A percentile compares a stretch with the other conserved stretches of the same genome.
phyloP scores from a whole-genome alignment of 768 basidiomycete species.

The Suillus plorans region DNA sequence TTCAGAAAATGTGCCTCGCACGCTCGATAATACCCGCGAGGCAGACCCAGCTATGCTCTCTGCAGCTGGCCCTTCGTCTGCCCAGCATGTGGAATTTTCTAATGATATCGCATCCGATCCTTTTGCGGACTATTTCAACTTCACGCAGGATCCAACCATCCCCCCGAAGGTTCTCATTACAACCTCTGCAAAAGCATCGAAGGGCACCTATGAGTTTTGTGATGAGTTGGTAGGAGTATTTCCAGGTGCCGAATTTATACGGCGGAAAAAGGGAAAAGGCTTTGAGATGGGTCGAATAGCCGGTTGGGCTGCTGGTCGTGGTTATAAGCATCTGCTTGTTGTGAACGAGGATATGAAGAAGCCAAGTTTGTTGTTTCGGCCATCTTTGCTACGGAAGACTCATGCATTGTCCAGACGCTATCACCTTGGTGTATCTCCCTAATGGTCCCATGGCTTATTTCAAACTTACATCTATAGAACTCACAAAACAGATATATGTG shows the following conservation, averaged over 20 bases:
- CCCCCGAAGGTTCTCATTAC: constrained; percentile 91
- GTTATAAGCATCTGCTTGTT: constrained; percentile 85
- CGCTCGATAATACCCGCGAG: constrained; percentile 91
- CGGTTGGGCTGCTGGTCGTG: constrained; percentile 87
- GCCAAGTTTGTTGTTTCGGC: constrained; percentile 64
- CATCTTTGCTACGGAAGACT: constrained; percentile 4
- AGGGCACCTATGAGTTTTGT: constrained; percentile 87
- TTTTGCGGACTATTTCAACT: constrained; percentile 75
- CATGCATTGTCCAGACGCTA: constrained; percentile 62
- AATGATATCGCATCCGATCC: constrained; percentile 73
- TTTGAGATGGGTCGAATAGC: constrained; percentile 91
- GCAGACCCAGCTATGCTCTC: constrained; percentile 55
- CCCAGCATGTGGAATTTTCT: constrained; percentile 56
- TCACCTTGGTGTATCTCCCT: constrained; percentile 89
- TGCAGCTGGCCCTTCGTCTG: constrained; percentile 35
- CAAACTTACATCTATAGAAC: constrained; percentile 85
- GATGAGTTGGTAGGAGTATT: constrained; percentile 88
- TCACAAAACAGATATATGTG: constrained; percentile 85
- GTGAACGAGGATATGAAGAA: constrained; percentile 96
- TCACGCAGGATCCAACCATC: constrained; percentile 60
- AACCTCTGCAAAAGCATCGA: constrained; percentile 87
- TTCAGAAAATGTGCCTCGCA: constrained; percentile 82
- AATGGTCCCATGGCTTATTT: constrained; percentile 94
- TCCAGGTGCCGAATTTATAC: constrained; percentile 88
- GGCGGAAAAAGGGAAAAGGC: constrained; percentile 83